Conservation (phyloP, 495 filamentous ascomycete species). For the Daldinia caldariorum region DNA sequence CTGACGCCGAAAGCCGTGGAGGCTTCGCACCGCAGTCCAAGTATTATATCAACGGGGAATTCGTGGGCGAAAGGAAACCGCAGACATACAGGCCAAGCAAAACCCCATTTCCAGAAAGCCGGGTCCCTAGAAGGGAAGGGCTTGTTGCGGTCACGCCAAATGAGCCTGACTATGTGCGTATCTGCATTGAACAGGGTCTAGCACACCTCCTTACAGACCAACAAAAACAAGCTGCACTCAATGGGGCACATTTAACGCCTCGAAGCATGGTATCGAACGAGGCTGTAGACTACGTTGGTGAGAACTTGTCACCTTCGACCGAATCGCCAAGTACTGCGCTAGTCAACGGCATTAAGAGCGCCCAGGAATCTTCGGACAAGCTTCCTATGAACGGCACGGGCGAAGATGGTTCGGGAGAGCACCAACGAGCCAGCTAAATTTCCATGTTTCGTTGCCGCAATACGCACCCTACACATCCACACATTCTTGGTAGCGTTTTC, state of each 20-base stretch:
- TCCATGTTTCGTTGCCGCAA: not conserved
- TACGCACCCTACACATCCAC: slow-evolving; percentile 1
- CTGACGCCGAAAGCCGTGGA: slow-evolving; percentile 52
- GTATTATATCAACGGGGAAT: slow-evolving; percentile 57
- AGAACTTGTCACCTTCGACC: slow-evolving; percentile 41
- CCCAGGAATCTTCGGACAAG: slow-evolving; percentile 37
- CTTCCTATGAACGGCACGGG: slow-evolving; percentile 36
- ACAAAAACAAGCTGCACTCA: slow-evolving; percentile 45
- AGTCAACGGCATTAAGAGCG: slow-evolving; percentile 43
- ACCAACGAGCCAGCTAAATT: slow-evolving; percentile 14
- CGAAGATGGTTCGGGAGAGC: slow-evolving; percentile 23
- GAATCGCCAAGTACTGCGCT: slow-evolving; percentile 29
- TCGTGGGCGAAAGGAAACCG: slow-evolving; percentile 55
- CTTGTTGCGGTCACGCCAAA: slow-evolving; percentile 55
- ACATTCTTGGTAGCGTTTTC: slow-evolving; percentile 12
- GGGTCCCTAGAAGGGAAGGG: slow-evolving; percentile 57
- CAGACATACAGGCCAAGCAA: slow-evolving; percentile 50
- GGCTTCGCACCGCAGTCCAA: slow-evolving; percentile 58
- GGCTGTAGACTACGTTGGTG: slow-evolving; percentile 36
- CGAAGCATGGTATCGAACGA: slow-evolving; percentile 49
- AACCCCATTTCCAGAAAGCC: slow-evolving; percentile 57
- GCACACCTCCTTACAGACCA: slow-evolving; percentile 51
- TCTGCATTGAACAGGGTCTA: slow-evolving; percentile 60
- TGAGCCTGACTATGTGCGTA: slow-evolving; percentile 57
- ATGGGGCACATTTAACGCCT: slow-evolving; percentile 44